phyloP scores from a whole-genome alignment of 2,329 filamentous ascomycete genomes.

The Sclerotinia nivalis region DNA sequence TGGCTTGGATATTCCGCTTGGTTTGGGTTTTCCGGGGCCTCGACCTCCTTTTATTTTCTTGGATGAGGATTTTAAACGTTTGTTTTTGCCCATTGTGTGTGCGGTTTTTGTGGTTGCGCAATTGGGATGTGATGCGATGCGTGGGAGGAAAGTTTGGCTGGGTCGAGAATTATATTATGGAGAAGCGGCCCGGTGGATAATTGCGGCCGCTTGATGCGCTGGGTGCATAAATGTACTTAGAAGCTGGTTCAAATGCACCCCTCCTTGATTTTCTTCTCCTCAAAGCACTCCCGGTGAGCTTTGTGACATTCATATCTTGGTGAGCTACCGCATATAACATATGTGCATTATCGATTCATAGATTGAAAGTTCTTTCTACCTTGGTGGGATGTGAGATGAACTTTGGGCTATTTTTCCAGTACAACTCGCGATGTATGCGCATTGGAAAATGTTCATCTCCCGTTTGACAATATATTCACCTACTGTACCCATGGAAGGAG shows the following conservation, averaged over 20 bases:
- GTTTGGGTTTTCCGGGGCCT: background rate
- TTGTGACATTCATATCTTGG: too few relatives aligned
- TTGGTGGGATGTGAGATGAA: too few relatives aligned
- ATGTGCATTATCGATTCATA: too few relatives aligned
- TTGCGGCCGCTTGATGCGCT: background rate
- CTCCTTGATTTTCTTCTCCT: too few relatives aligned
- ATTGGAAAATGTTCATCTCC: too few relatives aligned
- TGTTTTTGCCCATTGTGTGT: slow-evolving; percentile 5
- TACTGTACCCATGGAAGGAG: too few relatives aligned
- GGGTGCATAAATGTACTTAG: background rate
- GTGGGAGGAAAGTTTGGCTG: background rate
- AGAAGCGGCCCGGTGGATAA: background rate
- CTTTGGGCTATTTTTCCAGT: too few relatives aligned
- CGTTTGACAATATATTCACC: too few relatives aligned
- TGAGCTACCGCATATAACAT: too few relatives aligned
- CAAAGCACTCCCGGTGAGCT: background rate
- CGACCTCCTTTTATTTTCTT: slow-evolving; percentile 13
- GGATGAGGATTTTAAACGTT: slow-evolving; percentile 3
- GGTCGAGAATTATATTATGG: background rate
- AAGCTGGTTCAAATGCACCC: background rate
- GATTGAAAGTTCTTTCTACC: too few relatives aligned
- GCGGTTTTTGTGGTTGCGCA: background rate
- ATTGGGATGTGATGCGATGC: background rate
- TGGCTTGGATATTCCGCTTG: background rate
- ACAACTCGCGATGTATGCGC: too few relatives aligned